Percentiles rank a stretch among this genome's conserved stretches.
Evolutionary conservation across 169 alveolate genomes (phyloP).

Genomic region (Amoebophrya sp.): DNA sequence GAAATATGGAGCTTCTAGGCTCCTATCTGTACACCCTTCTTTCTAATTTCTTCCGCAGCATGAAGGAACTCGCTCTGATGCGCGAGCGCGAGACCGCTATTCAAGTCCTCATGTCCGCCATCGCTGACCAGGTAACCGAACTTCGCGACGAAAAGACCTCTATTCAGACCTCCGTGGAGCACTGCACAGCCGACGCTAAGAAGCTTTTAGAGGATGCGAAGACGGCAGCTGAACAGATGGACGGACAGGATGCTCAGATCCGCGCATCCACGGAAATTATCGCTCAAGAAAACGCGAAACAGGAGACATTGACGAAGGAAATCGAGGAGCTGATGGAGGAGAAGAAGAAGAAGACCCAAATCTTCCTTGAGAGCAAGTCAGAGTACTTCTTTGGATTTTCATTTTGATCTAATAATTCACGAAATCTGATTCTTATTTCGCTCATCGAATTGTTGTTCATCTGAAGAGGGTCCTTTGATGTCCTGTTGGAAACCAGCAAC

Average conservation of each 20-base stretch:
- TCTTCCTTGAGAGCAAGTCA: background rate
- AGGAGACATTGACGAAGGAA: background rate
- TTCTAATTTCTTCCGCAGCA: too few relatives aligned
- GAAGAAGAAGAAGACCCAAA: background rate
- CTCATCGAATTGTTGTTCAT: too few relatives aligned
- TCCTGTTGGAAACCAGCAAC: too few relatives aligned
- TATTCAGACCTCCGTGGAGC: constrained; percentile 6
- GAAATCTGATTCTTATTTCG: too few relatives aligned
- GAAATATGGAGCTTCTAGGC: too few relatives aligned
- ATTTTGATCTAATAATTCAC: too few relatives aligned
- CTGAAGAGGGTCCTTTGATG: too few relatives aligned
- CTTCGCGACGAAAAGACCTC: background rate
- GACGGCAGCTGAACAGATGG: constrained; percentile 24
- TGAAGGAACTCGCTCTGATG: background rate
- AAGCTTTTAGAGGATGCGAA: background rate
- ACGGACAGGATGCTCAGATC: constrained; percentile 10
- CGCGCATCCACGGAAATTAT: background rate
- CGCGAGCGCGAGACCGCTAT: constrained; percentile 8
- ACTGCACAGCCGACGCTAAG: background rate
- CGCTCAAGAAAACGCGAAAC: background rate
- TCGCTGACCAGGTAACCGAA: background rate
- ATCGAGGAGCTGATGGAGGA: background rate
- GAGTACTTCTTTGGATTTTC: background rate
- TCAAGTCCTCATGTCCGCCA: background rate
- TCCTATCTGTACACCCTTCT: too few relatives aligned